Evolutionary conservation across 352 stramenopile species (phyloP), one percentile per base, ranked within the genome.

Genomic region (Phytophthora pluvialis): DNA sequence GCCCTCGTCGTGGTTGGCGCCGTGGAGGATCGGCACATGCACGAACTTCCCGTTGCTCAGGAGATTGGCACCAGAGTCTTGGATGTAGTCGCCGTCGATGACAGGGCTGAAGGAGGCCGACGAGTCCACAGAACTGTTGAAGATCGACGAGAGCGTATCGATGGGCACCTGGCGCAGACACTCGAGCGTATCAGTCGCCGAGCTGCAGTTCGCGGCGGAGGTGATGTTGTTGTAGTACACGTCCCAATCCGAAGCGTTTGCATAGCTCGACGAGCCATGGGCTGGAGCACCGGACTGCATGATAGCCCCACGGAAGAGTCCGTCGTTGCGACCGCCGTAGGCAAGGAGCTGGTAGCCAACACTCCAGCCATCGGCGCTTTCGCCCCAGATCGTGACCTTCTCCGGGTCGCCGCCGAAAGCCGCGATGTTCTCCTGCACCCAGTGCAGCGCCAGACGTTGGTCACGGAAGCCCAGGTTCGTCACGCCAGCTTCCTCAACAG

Each of bases 401-500:
- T 75, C 66, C 4, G 87, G 67, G 73, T 98, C 80, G 28, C 89
- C 90, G 4, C 91, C 91, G 70, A 98, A 97, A 36, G 68, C 53
- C 2, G 13, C 50, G 51, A 97, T 92, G 54, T 97, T 94, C 31
- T 83, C 64, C 45, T 95, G 75, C 39, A 97, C 75, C 82, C 86
- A 98, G 66, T 93, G 75, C 57, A 97, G 32, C 2, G 81, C 89
- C 7, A 91, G 72, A 15, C 79, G 66, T 62, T 98, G 91, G 73
- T 98, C 91, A 62, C 93, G 83, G 25, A 97, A 59, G 0, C 83
- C 89, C n/a, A 91, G 86, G 57, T 97, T 98, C 5, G 87, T 80
- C 48, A 73, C 75, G 1, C 83, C 59, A 8, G 80, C 84, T 31
- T 88, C 72, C 25, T 72, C 42, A 5, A 70, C 72, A 12, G 61